phyloP scores from a whole-genome alignment of 441 rosid species.

The Erysimum cheiri region DNA sequence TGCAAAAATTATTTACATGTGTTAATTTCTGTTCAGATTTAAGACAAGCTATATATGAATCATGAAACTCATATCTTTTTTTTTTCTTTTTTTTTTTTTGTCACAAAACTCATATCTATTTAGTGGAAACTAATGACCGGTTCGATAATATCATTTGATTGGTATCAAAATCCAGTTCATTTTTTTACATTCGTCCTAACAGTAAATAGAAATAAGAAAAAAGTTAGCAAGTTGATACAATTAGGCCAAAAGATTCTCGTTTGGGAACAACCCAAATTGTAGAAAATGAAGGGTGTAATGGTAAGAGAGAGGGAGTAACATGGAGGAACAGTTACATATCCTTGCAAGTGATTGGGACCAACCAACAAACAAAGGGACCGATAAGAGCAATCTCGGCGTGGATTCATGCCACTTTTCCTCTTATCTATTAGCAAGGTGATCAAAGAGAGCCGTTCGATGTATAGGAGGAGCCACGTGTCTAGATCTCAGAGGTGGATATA shows the following conservation, averaged over 20 bases:
- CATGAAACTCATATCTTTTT: too few species aligned
- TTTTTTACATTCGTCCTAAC: neutral
- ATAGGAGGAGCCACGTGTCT: slow-evolving; percentile 29
- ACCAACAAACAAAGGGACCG: slow-evolving; percentile 26
- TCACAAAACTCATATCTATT: neutral
- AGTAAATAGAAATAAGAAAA: neutral
- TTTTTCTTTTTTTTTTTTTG: too few species aligned
- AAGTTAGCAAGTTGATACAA: slow-evolving; percentile 25
- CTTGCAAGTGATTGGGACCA: slow-evolving; percentile 40
- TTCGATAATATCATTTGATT: slow-evolving; percentile 1
- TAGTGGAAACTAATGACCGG: neutral
- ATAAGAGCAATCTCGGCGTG: slow-evolving; percentile 35
- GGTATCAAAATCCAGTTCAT: neutral
- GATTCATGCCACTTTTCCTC: slow-evolving; percentile 37
- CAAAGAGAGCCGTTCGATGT: slow-evolving; percentile 36
- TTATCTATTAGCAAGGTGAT: slow-evolving; percentile 19
- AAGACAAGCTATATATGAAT: neutral
- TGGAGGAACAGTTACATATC: slow-evolving; percentile 35
- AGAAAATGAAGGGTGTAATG: slow-evolving; percentile 19
- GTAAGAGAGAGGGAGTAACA: slow-evolving; percentile 36
- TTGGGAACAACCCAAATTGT: slow-evolving; percentile 2
- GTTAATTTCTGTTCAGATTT: neutral
- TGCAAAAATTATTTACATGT: neutral
- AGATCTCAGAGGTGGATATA: slow-evolving; percentile 23
- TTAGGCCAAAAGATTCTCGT: slow-evolving; percentile 6